Conservation (phyloP, 257 asterid genomes). For the Solanum habrochaites region DNA sequence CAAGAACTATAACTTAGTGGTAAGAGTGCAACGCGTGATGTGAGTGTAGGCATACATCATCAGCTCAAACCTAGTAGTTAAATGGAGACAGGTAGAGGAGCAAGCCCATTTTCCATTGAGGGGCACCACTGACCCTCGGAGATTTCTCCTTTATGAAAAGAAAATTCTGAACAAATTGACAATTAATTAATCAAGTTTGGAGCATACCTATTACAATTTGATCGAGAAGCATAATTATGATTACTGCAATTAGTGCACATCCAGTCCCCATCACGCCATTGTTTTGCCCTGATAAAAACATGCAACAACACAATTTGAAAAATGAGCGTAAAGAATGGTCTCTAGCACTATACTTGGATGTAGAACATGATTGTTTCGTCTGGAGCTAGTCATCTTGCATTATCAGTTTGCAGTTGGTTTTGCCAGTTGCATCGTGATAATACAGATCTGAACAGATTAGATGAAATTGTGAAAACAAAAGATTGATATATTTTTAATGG, state of each 20-base stretch:
- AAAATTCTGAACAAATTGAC: neutral
- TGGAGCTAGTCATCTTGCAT: neutral
- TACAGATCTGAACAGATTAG: neutral
- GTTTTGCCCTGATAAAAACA: conserved; percentile 56
- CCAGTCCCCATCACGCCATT: conserved; percentile 98
- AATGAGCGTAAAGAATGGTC: neutral
- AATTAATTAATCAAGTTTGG: conserved; percentile 1
- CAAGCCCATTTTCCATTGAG: neutral
- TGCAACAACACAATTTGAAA: neutral
- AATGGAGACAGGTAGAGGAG: neutral
- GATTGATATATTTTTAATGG: neutral
- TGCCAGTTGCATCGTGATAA: neutral
- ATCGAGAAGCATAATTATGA: conserved; percentile 86
- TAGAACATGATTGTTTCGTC: neutral
- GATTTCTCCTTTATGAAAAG: neutral
- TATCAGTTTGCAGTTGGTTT: neutral
- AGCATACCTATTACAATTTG: conserved; percentile 69
- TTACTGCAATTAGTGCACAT: conserved; percentile 85
- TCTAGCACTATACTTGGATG: neutral
- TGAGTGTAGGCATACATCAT: neutral
- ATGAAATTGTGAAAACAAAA: neutral
- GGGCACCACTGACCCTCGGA: neutral
- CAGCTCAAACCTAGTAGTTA: neutral
- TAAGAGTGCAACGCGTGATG: neutral
- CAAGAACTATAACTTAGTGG: neutral